Evolutionary conservation across 345 rosid genomes (phyloP), one percentile per base, ranked within the genome.

Genomic region (Rhizophora mangle): DNA sequence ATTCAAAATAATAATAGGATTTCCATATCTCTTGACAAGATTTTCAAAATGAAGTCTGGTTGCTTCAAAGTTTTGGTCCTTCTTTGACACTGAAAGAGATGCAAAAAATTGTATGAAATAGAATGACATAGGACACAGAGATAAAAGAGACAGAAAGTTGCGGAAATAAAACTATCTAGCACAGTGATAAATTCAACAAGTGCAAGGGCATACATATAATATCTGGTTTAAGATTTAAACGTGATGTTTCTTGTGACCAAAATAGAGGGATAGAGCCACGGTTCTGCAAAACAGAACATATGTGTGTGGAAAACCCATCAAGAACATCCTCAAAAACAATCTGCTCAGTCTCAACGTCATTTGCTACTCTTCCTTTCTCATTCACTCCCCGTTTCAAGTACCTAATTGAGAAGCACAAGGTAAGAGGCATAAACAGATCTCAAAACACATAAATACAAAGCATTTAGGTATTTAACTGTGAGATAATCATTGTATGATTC

Each of bases 221-320:
- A 85, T 92, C 98, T 19, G 99, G 99, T 78, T 90, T 96, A 70
- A 96, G 21, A 79, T 87, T 96, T 91, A 96, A 85, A 43, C 97
- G 85, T 8, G 99, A 96, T 68, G 99, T 96, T 85, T 96, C 98
- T 74, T 96, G 99, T 54, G 99, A 92, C 99, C 99, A 96, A 74
- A 89, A 92, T 27, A 96, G 88, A 53, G 98, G 99, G 73, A 96
- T 96, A 62, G 99, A 96, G 70, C 99, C 99, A 63, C 99, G 97
- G 77, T 96, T 92, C 86, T 96, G 99, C 67, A 92, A 93, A 66
- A 96, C 82, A 24, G 99, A 92, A 83, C 86, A 88, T 80, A 96
- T 85, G 81, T 87, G 89, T 79, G 67, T 69, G 34, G 99, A 95
- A 82, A 72, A 69, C 58, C 89, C 91, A 79, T 81, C 88, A 60